phyloP scores from a whole-genome alignment of 192 early-diverging fungal species.

The Coemansia sp. region DNA sequence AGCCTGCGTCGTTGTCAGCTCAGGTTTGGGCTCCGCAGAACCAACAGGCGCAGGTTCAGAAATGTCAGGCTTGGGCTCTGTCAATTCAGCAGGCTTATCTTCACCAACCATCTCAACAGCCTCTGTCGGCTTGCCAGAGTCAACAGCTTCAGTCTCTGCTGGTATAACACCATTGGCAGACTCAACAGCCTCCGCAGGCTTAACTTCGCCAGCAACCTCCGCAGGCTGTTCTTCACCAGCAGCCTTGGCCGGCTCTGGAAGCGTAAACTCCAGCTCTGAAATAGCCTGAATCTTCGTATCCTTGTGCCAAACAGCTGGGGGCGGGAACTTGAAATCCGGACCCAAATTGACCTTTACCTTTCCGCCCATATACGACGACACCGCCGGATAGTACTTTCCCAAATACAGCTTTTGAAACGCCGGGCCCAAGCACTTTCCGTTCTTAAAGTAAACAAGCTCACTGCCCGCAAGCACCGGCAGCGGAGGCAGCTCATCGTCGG shows the following conservation, averaged over 20 bases:
- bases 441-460: conserved; percentile 66
- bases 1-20: no score
- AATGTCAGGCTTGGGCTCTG: no score
- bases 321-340: conserved; percentile 63
- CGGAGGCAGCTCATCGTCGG: conserved; percentile 43
- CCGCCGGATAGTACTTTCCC: conserved; percentile 78
- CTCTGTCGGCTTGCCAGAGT: not conserved
- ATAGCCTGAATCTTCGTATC: conserved; percentile 41
- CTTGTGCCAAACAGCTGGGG: conserved; percentile 53
- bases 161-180: not conserved
- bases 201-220: not conserved
- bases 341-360: conserved; percentile 69
- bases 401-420: conserved; percentile 65
- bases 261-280: conserved; percentile 48
- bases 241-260: conserved; percentile 11
- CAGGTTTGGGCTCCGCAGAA: no score
- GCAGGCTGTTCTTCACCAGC: not conserved
- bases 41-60: no score
- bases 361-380: conserved; percentile 67
- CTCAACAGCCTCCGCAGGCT: not conserved
- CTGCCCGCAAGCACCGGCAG: conserved; percentile 55
- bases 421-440: conserved; percentile 64
- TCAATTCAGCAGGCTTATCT: no score
- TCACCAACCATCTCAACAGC: not conserved
- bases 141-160: not conserved